Percentiles rank a stretch among this genome's conserved stretches.
These are phyloP conservation scores for Ceratobasidium sp. DNA, from an alignment of 1,284 basidiomycete species.

Conservation along the genomic window DNA sequence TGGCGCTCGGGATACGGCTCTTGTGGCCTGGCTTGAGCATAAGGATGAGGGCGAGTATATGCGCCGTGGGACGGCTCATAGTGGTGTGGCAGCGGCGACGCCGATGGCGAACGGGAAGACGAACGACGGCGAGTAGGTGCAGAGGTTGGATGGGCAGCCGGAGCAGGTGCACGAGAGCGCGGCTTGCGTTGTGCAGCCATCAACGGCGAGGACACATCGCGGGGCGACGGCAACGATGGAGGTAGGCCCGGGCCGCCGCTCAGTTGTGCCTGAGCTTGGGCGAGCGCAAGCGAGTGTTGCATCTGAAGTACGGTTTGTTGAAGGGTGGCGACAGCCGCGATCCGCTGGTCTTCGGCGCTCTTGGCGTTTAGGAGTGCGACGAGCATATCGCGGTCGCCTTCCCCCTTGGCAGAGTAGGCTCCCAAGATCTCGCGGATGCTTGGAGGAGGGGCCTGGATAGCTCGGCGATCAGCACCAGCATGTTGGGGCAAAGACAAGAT, in stretches of 20 bases:
- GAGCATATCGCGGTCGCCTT: conserved; percentile 89
- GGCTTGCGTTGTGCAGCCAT: background rate
- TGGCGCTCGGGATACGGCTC: conserved; percentile 19
- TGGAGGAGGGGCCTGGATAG: conserved; percentile 72
- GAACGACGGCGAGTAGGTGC: conserved; percentile 13
- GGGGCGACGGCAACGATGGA: conserved; percentile 56
- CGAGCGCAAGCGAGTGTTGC: conserved; percentile 52
- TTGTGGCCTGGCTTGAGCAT: conserved; percentile 16
- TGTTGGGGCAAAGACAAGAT: too few species aligned
- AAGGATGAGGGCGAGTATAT: conserved; percentile 11
- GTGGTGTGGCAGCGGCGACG: background rate
- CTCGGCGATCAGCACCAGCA: background rate
- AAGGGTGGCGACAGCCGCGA: conserved; percentile 72
- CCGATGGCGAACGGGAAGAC: conserved; percentile 10
- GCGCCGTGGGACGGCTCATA: background rate
- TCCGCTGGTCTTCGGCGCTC: conserved; percentile 85
- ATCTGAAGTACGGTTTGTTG: conserved; percentile 75
- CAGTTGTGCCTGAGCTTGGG: conserved; percentile 20
- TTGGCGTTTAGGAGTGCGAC: conserved; percentile 89
- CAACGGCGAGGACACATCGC: conserved; percentile 3
- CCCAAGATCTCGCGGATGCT: conserved; percentile 82
- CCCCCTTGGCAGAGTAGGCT: conserved; percentile 84
- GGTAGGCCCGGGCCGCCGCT: background rate
- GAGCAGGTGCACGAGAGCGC: conserved; percentile 4
- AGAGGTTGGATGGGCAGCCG: background rate